Percentiles rank a stretch among this genome's conserved stretches.
phyloP scores from a whole-genome alignment of 495 filamentous ascomycete species.

The Rostrohypoxylon terebratum region DNA sequence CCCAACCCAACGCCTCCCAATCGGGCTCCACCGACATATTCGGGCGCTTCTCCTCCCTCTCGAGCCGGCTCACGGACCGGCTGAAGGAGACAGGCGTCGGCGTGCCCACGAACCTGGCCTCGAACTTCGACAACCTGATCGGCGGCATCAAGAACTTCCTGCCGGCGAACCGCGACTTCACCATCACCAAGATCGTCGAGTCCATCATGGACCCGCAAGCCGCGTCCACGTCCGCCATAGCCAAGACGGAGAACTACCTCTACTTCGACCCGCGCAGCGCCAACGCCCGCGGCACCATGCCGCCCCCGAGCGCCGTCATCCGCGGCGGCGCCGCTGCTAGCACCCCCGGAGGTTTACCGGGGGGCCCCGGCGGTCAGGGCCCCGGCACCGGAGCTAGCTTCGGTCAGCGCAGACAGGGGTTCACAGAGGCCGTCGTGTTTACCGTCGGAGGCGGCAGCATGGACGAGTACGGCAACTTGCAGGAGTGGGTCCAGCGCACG shows the following conservation, averaged over 20 bases:
- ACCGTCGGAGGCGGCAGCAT: conserved; percentile 97
- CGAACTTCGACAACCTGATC: conserved; percentile 94
- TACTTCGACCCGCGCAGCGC: conserved; percentile 97
- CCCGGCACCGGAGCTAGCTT: conserved; percentile 87
- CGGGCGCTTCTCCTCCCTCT: conserved; percentile 88
- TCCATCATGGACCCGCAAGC: conserved; percentile 96
- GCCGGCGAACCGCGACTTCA: conserved; percentile 93
- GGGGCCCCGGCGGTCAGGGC: conserved; percentile 57
- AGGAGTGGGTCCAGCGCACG: conserved; percentile 91
- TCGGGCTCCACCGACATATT: conserved; percentile 78
- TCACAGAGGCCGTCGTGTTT: conserved; percentile 95
- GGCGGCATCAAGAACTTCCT: conserved; percentile 99
- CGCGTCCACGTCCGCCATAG: conserved; percentile 89
- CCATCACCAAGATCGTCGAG: conserved; percentile 96
- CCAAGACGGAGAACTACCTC: conserved; percentile 97
- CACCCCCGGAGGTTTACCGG: conserved; percentile 57
- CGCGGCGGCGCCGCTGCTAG: conserved; percentile 44
- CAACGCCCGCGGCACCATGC: conserved; percentile 93
- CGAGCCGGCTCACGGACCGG: conserved; percentile 89
- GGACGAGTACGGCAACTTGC: conserved; percentile 98
- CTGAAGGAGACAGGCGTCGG: conserved; percentile 84
- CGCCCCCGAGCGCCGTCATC: conserved; percentile 72
- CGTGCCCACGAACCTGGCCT: conserved; percentile 70
- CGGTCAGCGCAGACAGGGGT: conserved; percentile 91
- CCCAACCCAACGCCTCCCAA: conserved; percentile 66